Conservation (phyloP, 441 rosid species). For the Populus hybrid region DNA sequence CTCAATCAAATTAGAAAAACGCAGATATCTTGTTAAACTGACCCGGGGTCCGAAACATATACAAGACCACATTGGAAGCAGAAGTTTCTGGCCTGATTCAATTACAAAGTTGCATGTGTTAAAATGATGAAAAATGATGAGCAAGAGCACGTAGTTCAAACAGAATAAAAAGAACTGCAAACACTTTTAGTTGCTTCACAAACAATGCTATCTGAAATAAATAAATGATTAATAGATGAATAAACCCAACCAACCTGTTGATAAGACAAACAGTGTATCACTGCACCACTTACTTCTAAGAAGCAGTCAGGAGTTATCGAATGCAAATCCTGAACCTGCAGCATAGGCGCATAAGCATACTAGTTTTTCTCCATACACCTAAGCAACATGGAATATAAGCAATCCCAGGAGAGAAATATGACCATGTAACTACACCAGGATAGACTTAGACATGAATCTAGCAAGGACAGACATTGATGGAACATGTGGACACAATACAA, state of each 20-base stretch:
- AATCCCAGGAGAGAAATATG: no score
- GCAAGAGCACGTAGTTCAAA: neutral
- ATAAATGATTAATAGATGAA: neutral
- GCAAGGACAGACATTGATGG: no score
- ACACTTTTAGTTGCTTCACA: no score
- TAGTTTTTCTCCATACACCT: no score
- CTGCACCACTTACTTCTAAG: constrained; percentile 95
- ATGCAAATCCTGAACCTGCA: constrained; percentile 97
- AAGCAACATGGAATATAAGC: no score
- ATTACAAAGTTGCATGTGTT: constrained; percentile 25
- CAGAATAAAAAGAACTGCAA: constrained; percentile 27
- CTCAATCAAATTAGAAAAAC: neutral
- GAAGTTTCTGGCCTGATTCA: constrained; percentile 92
- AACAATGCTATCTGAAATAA: no score
- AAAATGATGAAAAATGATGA: neutral
- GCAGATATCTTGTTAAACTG: constrained; percentile 5
- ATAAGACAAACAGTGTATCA: constrained; percentile 91
- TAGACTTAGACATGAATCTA: no score
- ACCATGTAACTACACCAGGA: no score
- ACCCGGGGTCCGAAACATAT: constrained; percentile 98
- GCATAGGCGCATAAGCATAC: neutral
- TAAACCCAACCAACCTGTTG: constrained; percentile 69
- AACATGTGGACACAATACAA: no score
- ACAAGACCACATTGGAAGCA: constrained; percentile 92
- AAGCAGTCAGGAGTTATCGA: constrained; percentile 83